A percentile compares a stretch with the other conserved stretches of the same genome.
Evolutionary conservation across 345 rosid species (phyloP).

Genomic region (Populus alba): DNA sequence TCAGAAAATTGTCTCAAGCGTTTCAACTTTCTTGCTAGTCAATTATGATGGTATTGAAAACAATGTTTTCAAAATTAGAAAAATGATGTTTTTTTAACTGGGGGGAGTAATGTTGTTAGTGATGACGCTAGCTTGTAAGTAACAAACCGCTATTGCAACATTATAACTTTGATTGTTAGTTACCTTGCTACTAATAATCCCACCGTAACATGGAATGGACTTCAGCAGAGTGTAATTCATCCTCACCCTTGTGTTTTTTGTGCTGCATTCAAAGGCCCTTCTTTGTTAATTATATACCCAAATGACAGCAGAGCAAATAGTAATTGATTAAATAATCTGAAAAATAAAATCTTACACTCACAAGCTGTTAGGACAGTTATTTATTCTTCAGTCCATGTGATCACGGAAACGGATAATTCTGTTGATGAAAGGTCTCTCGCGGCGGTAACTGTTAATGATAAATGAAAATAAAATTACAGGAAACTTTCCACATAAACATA

Average conservation of each 20-base stretch:
- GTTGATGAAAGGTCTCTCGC: constrained; percentile 62
- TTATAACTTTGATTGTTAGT: neutral
- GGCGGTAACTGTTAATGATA: constrained; percentile 50
- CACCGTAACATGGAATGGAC: neutral
- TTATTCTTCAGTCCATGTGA: constrained; percentile 46
- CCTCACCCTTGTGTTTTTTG: neutral
- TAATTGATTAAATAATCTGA: neutral
- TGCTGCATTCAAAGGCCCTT: neutral
- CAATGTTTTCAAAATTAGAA: neutral
- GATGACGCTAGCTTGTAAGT: neutral
- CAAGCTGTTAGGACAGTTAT: constrained; percentile 5
- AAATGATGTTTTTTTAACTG: neutral
- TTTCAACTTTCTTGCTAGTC: neutral
- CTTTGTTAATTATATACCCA: constrained; percentile 1
- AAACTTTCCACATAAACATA: neutral
- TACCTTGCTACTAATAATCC: neutral
- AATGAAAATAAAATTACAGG: neutral
- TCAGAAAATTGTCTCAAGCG: neutral
- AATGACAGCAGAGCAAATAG: neutral
- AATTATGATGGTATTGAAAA: neutral
- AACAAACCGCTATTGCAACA: neutral
- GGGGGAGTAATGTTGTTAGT: neutral
- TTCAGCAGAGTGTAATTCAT: neutral
- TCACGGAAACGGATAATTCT: constrained; percentile 59
- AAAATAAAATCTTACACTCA: constrained; percentile 8